Conservation (phyloP, 1,284 basidiomycete species). For the Ustilago shanxiensis region DNA sequence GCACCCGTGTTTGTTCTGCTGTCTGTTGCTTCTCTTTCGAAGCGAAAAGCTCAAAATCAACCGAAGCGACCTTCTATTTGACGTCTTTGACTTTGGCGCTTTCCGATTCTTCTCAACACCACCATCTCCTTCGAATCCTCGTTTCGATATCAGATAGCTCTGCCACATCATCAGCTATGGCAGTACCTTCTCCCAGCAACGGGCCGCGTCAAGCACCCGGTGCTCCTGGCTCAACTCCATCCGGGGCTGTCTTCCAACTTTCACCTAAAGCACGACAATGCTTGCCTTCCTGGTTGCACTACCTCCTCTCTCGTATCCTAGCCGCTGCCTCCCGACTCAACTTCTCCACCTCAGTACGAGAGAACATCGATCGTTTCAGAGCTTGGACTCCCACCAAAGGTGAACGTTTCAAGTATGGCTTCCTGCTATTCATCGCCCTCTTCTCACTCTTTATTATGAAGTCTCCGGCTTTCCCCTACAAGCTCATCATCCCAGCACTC, state of each 20-base stretch:
- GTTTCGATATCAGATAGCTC: too few relatives aligned
- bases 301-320: slow-evolving; percentile 59
- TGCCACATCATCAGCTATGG: slow-evolving; percentile 2
- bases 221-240: slow-evolving; percentile 18
- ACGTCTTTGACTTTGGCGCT: neutral
- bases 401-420: slow-evolving; percentile 65
- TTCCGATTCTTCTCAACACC: neutral
- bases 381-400: slow-evolving; percentile 51
- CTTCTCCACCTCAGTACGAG: slow-evolving; percentile 60
- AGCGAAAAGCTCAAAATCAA: neutral
- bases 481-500: slow-evolving; percentile 82
- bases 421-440: slow-evolving; percentile 72
- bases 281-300: slow-evolving; percentile 50
- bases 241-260: slow-evolving; percentile 30
- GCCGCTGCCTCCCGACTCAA: slow-evolving; percentile 62
- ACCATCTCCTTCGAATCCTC: too few relatives aligned
- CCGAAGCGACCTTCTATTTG: too few relatives aligned
- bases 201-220: slow-evolving; percentile 35
- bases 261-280: slow-evolving; percentile 44
- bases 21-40: too few relatives aligned
- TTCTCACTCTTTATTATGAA: slow-evolving; percentile 86
- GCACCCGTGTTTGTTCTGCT: too few relatives aligned
- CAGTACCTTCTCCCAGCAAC: slow-evolving; percentile 9
- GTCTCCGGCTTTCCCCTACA: slow-evolving; percentile 78
- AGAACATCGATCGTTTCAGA: slow-evolving; percentile 58